A percentile compares a stretch with the other conserved stretches of the same genome.
Evolutionary conservation across 2,329 filamentous ascomycete genomes (phyloP).

Genomic region (Exutisphaerella laricina): DNA sequence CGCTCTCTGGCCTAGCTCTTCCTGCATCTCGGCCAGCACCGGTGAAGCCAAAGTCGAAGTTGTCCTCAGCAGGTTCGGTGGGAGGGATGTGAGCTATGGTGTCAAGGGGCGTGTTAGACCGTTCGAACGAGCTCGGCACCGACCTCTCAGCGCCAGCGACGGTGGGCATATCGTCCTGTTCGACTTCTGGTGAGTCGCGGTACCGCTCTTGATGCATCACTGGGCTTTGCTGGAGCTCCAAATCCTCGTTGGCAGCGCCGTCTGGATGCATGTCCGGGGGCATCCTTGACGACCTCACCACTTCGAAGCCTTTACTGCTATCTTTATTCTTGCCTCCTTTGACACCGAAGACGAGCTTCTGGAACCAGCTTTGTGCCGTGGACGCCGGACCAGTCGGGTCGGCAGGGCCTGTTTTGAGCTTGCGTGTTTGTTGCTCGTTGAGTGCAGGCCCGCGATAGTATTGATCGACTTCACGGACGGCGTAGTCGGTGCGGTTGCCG

Average conservation of each 20-base stretch:
- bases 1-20: conserved; percentile 18
- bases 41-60: conserved; percentile 25
- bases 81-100: conserved; percentile 6
- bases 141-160: conserved; percentile 17
- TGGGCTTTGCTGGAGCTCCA: conserved; percentile 33
- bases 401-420: conserved; percentile 85
- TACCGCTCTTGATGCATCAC: conserved; percentile 31
- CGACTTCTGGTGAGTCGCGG: conserved; percentile 24
- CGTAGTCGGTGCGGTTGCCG: conserved; percentile 65
- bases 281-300: conserved; percentile 83
- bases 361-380: conserved; percentile 85
- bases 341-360: conserved; percentile 48
- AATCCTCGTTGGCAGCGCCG: conserved; percentile 51
- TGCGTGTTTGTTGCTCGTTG: conserved; percentile 72
- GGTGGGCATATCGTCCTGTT: conserved; percentile 16
- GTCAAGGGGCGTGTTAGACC: conserved; percentile 19
- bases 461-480: conserved; percentile 91
- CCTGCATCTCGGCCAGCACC: conserved; percentile 6
- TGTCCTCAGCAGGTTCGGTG: not conserved
- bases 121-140: conserved; percentile 7
- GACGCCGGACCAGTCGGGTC: conserved; percentile 90
- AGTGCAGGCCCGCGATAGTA: conserved; percentile 91
- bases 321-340: conserved; percentile 80
- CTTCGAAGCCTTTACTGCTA: conserved; percentile 88
- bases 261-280: conserved; percentile 61